Percentiles rank a stretch among this genome's conserved stretches.
phyloP scores from a whole-genome alignment of 345 rosid species.

The Lagerstroemia speciosa region DNA sequence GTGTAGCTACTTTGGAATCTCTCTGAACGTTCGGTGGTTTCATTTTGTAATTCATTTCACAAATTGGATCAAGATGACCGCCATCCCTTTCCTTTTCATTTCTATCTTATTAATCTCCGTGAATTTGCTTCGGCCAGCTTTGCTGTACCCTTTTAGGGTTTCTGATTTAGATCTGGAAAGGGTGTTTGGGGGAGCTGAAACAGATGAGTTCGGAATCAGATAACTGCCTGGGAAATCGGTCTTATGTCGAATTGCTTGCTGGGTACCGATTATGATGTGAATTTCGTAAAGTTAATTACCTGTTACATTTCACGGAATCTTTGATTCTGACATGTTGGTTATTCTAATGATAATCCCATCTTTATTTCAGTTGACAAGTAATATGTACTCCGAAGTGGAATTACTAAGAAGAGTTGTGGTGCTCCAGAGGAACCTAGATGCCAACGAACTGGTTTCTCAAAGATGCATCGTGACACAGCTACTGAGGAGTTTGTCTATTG shows the following conservation, averaged over 20 bases:
- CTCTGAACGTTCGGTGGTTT: neutral
- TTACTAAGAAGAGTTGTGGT: neutral
- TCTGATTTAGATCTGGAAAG: neutral
- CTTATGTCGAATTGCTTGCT: neutral
- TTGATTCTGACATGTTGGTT: neutral
- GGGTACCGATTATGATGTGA: neutral
- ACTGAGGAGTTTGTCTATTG: neutral
- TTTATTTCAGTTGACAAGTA: neutral
- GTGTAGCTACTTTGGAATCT: neutral
- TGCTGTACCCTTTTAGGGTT: neutral
- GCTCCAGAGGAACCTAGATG: neutral
- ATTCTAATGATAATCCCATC: no score
- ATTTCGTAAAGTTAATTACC: no score
- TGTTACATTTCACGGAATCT: no score
- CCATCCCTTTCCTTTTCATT: neutral
- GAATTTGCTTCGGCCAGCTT: neutral
- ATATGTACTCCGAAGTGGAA: slow-evolving; percentile 11
- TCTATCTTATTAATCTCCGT: neutral
- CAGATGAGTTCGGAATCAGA: neutral
- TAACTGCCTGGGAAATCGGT: neutral
- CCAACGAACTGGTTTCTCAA: slow-evolving; percentile 4
- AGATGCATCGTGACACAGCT: slow-evolving; percentile 6
- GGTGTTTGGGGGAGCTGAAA: neutral
- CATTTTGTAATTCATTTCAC: neutral
- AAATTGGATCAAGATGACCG: no score